Conservation (phyloP, 2,329 filamentous ascomycete genomes). For the Phoma herbarum region DNA sequence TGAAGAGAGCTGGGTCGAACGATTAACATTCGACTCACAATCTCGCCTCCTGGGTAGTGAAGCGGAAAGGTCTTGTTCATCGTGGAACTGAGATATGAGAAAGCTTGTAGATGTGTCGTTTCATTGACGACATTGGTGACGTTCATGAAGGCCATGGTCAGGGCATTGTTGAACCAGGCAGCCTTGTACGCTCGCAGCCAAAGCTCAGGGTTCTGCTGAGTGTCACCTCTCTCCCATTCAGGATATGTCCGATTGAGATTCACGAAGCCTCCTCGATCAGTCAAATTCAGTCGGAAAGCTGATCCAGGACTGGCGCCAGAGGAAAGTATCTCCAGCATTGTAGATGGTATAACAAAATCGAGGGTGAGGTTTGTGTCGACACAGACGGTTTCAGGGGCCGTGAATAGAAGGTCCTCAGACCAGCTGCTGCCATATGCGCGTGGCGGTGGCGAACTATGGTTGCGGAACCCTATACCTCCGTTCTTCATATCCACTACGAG, state of each 20-base stretch:
- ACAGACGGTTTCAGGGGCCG: not conserved
- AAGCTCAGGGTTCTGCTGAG: not conserved
- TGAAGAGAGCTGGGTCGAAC: not conserved
- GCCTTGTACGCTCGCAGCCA: not conserved
- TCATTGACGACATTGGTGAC: not conserved
- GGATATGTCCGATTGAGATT: not conserved
- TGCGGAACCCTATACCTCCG: conserved; percentile 58
- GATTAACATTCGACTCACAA: not conserved
- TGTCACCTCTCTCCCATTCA: not conserved
- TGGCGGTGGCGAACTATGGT: conserved; percentile 53
- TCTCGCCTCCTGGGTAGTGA: not conserved
- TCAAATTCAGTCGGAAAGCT: not conserved
- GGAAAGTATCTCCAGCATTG: not conserved
- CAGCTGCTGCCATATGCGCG: conserved; percentile 46
- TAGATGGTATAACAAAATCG: not conserved
- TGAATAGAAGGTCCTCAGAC: not conserved
- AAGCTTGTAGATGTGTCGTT: not conserved
- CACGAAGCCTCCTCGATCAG: not conserved
- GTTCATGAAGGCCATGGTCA: not conserved
- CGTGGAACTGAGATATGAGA: not conserved
- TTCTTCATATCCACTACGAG: conserved; percentile 54
- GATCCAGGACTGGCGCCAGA: not conserved
- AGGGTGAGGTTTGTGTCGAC: not conserved
- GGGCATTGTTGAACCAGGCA: not conserved
- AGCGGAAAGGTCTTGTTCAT: not conserved